Evolutionary conservation across 108 stramenopile genomes (phyloP).

Genomic region (Nannochloropsis gaditana): DNA sequence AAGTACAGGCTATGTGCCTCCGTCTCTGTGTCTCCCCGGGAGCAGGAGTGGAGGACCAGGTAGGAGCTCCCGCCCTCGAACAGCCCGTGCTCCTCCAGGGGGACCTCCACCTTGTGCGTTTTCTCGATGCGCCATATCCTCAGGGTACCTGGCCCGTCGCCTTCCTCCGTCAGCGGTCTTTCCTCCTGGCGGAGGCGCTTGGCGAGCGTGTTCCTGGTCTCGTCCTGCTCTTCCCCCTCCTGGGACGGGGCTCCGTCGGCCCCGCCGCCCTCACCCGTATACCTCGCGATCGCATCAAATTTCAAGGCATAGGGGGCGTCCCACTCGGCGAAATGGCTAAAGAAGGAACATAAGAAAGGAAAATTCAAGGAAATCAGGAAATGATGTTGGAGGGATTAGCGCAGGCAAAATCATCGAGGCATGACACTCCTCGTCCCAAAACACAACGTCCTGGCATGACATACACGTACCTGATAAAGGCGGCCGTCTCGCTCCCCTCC

Average conservation of each 20-base stretch:
- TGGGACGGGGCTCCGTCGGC: no score
- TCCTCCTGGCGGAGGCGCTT: background rate
- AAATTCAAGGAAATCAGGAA: background rate
- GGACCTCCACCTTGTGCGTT: constrained; percentile 27
- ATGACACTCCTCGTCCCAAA: no score
- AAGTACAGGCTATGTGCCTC: constrained; percentile 54
- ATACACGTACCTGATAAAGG: constrained; percentile 34
- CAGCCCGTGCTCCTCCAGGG: constrained; percentile 49
- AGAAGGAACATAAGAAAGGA: background rate
- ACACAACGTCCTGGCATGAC: no score
- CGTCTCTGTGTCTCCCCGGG: constrained; percentile 27
- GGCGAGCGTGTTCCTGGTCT: background rate
- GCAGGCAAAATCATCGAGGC: no score
- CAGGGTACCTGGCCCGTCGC: constrained; percentile 50
- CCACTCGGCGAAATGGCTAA: constrained; percentile 41
- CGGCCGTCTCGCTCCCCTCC: constrained; percentile 45
- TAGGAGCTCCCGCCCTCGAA: constrained; percentile 60
- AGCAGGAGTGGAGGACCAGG: constrained; percentile 56
- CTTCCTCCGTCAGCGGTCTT: constrained; percentile 14
- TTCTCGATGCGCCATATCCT: constrained; percentile 48
- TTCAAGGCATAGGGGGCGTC: constrained; percentile 41
- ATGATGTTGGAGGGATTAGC: background rate
- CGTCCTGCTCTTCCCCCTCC: no score
- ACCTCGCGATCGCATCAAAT: background rate
- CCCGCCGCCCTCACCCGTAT: no score